phyloP scores from a whole-genome alignment of 768 basidiomycete species.

The Trametopsis cervina region DNA sequence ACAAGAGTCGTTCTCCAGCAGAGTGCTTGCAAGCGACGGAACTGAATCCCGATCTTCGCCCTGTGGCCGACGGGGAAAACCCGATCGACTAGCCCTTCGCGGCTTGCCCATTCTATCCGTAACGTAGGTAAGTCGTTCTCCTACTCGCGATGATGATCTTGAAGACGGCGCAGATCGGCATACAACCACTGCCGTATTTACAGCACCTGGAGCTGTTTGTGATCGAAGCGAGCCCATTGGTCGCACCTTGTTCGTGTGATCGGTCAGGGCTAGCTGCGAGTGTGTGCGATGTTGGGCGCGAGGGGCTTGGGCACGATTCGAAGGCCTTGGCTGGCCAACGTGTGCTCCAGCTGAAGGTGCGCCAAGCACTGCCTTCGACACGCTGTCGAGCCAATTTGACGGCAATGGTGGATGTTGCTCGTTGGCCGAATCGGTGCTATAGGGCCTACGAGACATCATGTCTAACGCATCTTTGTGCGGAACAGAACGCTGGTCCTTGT shows the following conservation, averaged over 20 bases:
- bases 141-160: slow-evolving; percentile 42
- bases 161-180: slow-evolving; percentile 70
- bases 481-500: slow-evolving; percentile 10
- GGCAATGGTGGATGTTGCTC: slow-evolving; percentile 50
- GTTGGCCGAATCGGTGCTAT: slow-evolving; percentile 1
- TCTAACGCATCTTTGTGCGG: slow-evolving; percentile 24
- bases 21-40: slow-evolving; percentile 56
- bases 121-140: slow-evolving; percentile 14
- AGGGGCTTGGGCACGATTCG: slow-evolving; percentile 12
- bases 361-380: slow-evolving; percentile 55
- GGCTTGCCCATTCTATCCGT: slow-evolving; percentile 8
- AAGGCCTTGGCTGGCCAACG: slow-evolving; percentile 32
- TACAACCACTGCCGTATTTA: slow-evolving; percentile 50
- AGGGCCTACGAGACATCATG: slow-evolving; percentile 11
- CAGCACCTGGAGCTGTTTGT: slow-evolving; percentile 30
- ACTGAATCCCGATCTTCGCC: slow-evolving; percentile 27
- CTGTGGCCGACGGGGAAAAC: slow-evolving; percentile 11
- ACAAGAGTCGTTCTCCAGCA: slow-evolving; percentile 54
- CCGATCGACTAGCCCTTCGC: slow-evolving; percentile 11
- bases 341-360: slow-evolving; percentile 42
- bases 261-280: not conserved
- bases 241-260: slow-evolving; percentile 20
- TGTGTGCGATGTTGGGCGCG: slow-evolving; percentile 11
- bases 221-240: slow-evolving; percentile 21
- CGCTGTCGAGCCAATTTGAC: slow-evolving; percentile 61